These are phyloP conservation scores for Psilocybe cubensis DNA, from an alignment of 768 basidiomycete genomes.

Conservation along the genomic window DNA sequence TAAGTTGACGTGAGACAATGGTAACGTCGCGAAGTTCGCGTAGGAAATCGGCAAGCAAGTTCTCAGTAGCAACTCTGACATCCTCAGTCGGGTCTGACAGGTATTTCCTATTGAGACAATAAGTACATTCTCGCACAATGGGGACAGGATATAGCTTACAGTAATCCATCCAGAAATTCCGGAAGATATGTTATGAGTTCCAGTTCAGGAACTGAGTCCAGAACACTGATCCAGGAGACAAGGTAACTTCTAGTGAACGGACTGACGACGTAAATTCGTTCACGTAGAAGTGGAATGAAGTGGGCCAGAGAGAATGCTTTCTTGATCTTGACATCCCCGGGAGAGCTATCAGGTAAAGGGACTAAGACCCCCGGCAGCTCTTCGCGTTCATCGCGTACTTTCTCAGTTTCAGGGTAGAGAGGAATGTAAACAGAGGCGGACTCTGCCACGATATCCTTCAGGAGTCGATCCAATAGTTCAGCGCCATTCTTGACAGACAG, in stretches of 20 bases:
- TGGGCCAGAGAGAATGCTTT: constrained; percentile 93
- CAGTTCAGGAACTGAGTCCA: constrained; percentile 95
- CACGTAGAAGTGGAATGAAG: constrained; percentile 92
- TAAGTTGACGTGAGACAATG: constrained; percentile 65
- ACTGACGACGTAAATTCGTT: constrained; percentile 93
- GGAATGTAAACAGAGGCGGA: constrained; percentile 95
- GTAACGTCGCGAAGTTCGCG: constrained; percentile 90
- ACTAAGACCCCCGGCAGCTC: constrained; percentile 66
- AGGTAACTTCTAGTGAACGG: constrained; percentile 96
- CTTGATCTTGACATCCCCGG: constrained; percentile 45
- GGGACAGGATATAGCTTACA: constrained; percentile 55
- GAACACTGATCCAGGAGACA: constrained; percentile 95
- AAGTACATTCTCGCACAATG: constrained; percentile 4
- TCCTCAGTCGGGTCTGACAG: constrained; percentile 95
- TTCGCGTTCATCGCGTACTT: constrained; percentile 60
- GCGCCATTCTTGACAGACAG: constrained; percentile 98
- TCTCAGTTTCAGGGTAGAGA: constrained; percentile 81
- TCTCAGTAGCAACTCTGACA: constrained; percentile 89
- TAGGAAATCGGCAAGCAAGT: constrained; percentile 85
- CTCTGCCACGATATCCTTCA: constrained; percentile 98
- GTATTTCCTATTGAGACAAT: constrained; percentile 68
- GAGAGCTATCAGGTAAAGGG: constrained; percentile 57
- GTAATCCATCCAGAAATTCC: constrained; percentile 89
- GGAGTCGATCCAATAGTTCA: constrained; percentile 92
- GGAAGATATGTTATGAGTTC: constrained; percentile 95